A percentile compares a stretch with the other conserved stretches of the same genome.
Evolutionary conservation across 208 protist genomes (phyloP).

Genomic region (Wallacemonas collosoma): DNA sequence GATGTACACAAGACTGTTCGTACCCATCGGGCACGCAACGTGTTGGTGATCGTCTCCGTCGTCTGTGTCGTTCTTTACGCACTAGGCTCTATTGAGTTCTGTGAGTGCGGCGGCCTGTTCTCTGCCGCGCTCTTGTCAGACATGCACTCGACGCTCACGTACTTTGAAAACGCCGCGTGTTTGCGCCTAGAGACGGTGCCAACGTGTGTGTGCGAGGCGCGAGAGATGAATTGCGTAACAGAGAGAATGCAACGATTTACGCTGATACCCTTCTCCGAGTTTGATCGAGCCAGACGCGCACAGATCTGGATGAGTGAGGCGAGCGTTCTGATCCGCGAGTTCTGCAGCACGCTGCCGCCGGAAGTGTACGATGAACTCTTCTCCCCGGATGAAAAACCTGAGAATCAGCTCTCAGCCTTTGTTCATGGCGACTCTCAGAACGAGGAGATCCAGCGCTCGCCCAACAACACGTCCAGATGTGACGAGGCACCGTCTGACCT

Average conservation of each 20-base stretch:
- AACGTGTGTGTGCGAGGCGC: slow-evolving; percentile 9
- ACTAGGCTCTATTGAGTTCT: slow-evolving; percentile 4
- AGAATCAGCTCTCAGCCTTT: neutral
- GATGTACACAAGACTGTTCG: neutral
- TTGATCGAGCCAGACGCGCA: neutral
- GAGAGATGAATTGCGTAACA: slow-evolving; percentile 6
- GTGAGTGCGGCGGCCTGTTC: neutral
- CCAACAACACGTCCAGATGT: neutral
- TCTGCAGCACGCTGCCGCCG: slow-evolving; percentile 6
- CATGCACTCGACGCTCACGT: slow-evolving; percentile 4
- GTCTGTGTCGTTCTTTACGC: slow-evolving; percentile 8
- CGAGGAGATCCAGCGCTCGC: neutral
- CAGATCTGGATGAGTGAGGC: slow-evolving; percentile 8
- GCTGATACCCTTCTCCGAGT: slow-evolving; percentile 8
- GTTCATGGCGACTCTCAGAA: neutral
- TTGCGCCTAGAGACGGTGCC: slow-evolving; percentile 5
- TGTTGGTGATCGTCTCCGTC: slow-evolving; percentile 28
- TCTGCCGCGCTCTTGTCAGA: slow-evolving; percentile 15
- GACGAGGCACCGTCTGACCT: neutral
- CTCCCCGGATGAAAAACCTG: neutral
- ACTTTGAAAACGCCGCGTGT: slow-evolving; percentile 7
- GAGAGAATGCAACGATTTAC: slow-evolving; percentile 6
- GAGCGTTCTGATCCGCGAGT: slow-evolving; percentile 13
- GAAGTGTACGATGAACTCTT: slow-evolving; percentile 8
- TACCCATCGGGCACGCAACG: slow-evolving; percentile 22